Percentiles rank a stretch among this genome's conserved stretches.
Conservation (phyloP, 129 eudicot genomes). For the Arctium minus region DNA sequence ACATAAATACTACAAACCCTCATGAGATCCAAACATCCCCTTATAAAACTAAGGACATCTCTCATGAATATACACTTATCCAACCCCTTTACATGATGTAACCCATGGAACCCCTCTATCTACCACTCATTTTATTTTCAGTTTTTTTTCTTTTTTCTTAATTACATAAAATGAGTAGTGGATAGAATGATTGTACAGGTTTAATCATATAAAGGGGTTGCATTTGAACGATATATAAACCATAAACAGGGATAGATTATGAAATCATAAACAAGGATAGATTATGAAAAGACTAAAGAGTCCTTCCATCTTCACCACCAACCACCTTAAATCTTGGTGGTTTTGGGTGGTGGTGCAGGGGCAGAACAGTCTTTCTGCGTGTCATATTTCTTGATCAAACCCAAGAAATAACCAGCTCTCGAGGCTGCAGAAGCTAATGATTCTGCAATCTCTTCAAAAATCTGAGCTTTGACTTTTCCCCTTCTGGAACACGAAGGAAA, state of each 20-base stretch:
- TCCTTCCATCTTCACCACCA: conserved; percentile 3
- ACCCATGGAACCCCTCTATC: no score
- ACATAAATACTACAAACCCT: background rate
- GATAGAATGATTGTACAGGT: background rate
- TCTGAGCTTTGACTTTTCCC: conserved; percentile 21
- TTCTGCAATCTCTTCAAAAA: conserved; percentile 29
- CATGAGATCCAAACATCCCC: conserved; percentile 23
- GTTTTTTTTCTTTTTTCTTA: no score
- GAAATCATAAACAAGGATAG: background rate
- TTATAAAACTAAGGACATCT: conserved; percentile 22
- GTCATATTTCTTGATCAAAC: conserved; percentile 7
- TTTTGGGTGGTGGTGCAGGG: conserved; percentile 6
- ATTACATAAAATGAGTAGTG: no score
- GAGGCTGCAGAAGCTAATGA: conserved; percentile 15
- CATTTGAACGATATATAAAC: background rate
- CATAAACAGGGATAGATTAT: background rate
- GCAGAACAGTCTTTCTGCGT: background rate
- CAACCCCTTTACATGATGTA: no score
- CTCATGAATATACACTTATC: background rate
- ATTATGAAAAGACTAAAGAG: background rate
- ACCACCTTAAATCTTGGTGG: background rate
- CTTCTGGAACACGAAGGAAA: conserved; percentile 8
- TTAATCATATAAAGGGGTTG: background rate
- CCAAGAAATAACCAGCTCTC: conserved; percentile 24
- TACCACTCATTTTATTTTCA: no score